Evolutionary conservation across 129 eudicot genomes (phyloP), one percentile per base, ranked within the genome.

Genomic region (Chrysanthemum makinoi): DNA sequence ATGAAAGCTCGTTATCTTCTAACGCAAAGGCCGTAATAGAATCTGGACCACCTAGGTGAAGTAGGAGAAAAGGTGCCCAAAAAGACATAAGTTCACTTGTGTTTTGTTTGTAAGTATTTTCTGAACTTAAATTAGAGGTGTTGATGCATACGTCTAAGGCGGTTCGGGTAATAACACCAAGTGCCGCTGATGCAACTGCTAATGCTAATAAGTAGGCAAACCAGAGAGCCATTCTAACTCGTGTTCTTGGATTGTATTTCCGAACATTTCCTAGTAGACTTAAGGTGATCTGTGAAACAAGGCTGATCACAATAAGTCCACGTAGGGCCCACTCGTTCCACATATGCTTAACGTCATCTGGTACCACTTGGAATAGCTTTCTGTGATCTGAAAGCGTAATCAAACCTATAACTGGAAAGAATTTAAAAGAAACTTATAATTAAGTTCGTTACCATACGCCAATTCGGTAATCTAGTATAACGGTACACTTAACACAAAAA

Each of bases 41-140:
- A 33, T 85, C 86, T 0, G 88, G 84, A 28, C 90, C 90, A 22
- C 95, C 95, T 3, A 88, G 77, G 73, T 85, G 95, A 13, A 88
- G 84, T 69, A 88, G 72, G 8, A 88, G 83, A 85, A 88, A 88
- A 0, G 85, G 85, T 2, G 90, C 88, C 95, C 95, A 88, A 60
- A 85, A 88, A 19, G 86, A 69, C 81, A 75, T 76, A 68, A 85
- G 77, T 72, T 82, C 76, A 13, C 75, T 33, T 16, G 35, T 15
- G 56, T 11, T 13, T 17, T 6, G 6, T 67, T 57, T 66, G 48
- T 57, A 60, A 47, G 28, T 39, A 39, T 39, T 0, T 16, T 65
- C 22, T 46, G 73, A 75, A 75, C 9, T 24, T 65, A 71, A 33
- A 54, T 55, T 73, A 3, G 67, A 43, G 10, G 54, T 47, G 49